Conservation (phyloP, 495 filamentous ascomycete species). For the Lasiosphaeria miniovina region DNA sequence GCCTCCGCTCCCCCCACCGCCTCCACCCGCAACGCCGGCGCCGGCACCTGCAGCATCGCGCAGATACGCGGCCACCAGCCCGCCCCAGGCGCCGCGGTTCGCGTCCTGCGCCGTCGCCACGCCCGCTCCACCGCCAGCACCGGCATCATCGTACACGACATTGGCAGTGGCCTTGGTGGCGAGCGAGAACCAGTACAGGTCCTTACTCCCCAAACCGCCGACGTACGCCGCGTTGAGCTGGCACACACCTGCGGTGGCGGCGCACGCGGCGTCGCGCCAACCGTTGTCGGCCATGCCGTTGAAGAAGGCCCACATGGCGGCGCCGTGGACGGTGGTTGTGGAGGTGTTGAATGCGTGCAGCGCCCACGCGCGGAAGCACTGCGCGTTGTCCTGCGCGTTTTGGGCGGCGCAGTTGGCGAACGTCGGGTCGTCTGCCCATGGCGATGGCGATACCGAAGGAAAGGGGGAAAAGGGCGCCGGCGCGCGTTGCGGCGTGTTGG, state of each 20-base stretch:
- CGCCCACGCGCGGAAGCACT: conserved; percentile 45
- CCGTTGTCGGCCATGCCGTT: conserved; percentile 34
- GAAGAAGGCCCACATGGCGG: conserved; percentile 52
- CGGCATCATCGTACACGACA: conserved; percentile 35
- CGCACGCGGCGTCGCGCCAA: conserved; percentile 21
- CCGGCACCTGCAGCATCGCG: neutral
- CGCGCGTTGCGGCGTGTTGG: conserved; percentile 50
- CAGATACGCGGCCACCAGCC: conserved; percentile 30
- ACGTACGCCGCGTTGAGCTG: conserved; percentile 45
- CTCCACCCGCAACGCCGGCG: too few species aligned
- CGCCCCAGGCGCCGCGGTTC: conserved; percentile 49
- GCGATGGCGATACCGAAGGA: conserved; percentile 4
- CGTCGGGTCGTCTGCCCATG: conserved; percentile 15
- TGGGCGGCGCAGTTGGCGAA: conserved; percentile 22
- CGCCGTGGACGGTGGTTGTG: conserved; percentile 47
- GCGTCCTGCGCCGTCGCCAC: conserved; percentile 34
- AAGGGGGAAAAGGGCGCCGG: conserved; percentile 16
- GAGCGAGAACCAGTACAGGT: conserved; percentile 41
- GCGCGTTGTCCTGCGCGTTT: conserved; percentile 14
- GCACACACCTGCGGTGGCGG: conserved; percentile 29
- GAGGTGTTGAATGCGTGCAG: conserved; percentile 34
- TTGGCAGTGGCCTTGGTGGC: conserved; percentile 43
- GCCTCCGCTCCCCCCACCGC: too few species aligned
- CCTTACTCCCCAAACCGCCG: conserved; percentile 18
- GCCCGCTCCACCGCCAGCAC: conserved; percentile 18